phyloP scores from a whole-genome alignment of 495 filamentous ascomycete species.

The Penicillium canescens region DNA sequence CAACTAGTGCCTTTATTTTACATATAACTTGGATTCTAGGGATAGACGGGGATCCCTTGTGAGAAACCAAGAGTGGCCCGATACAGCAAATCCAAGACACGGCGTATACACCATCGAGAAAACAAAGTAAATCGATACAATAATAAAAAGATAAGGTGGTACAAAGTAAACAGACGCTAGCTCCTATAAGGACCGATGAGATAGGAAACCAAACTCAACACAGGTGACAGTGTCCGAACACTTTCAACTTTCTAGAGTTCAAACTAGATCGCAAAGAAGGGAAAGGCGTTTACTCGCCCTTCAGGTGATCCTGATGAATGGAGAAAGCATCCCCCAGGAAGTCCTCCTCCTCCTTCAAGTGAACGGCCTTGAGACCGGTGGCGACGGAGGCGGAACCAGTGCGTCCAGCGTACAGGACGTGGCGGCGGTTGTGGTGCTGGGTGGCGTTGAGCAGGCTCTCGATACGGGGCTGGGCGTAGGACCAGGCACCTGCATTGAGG shows the following conservation, averaged over 20 bases:
- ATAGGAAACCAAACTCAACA: conserved; percentile 23
- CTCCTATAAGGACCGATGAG: conserved; percentile 29
- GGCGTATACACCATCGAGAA: conserved; percentile 27
- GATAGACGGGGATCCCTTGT: conserved; percentile 13
- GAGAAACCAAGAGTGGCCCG: conserved; percentile 7
- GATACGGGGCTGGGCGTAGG: conserved; percentile 90
- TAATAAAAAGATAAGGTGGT: conserved; percentile 24
- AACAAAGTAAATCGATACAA: conserved; percentile 31
- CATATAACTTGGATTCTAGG: conserved; percentile 23
- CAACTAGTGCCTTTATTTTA: conserved; percentile 33
- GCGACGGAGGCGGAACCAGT: conserved; percentile 88
- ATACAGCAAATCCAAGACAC: conserved; percentile 30
- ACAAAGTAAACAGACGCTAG: conserved; percentile 35
- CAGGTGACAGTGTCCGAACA: conserved; percentile 11
- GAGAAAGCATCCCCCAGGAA: conserved; percentile 75
- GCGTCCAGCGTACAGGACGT: conserved; percentile 95
- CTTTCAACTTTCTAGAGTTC: neutral
- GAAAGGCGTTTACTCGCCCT: conserved; percentile 49
- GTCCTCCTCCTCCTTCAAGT: conserved; percentile 93
- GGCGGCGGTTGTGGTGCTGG: conserved; percentile 84
- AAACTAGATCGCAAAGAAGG: conserved; percentile 8
- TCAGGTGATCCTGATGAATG: conserved; percentile 58
- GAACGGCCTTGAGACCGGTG: conserved; percentile 83
- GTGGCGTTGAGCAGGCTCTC: conserved; percentile 94
- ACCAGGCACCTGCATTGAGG: conserved; percentile 94